Percentiles rank a stretch among this genome's conserved stretches.
These are phyloP conservation scores for Sporothrix schenckii DNA, from an alignment of 2,329 filamentous ascomycete species.

Conservation along the genomic window DNA sequence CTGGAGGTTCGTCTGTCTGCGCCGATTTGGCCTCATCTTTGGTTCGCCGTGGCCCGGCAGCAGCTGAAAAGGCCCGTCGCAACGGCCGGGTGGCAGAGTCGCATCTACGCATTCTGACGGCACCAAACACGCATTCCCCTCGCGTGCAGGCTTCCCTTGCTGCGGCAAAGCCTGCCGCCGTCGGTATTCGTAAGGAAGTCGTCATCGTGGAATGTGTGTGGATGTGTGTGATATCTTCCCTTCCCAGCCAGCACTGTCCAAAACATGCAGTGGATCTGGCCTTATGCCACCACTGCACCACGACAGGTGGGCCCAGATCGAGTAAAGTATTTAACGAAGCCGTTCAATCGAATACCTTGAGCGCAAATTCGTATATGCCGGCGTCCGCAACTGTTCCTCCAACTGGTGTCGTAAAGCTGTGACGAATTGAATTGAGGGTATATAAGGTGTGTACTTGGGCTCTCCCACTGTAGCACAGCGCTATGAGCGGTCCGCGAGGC, in stretches of 20 bases:
- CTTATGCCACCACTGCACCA: background rate
- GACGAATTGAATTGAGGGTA: background rate
- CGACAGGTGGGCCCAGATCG: background rate
- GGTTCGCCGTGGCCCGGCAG: background rate
- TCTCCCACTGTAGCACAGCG: background rate
- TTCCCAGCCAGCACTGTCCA: background rate
- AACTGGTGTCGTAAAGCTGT: no score
- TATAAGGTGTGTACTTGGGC: background rate
- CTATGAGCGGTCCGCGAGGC: background rate
- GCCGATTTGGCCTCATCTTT: background rate
- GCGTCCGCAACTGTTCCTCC: background rate
- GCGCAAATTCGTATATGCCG: background rate
- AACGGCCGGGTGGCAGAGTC: background rate
- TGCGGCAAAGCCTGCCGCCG: background rate
- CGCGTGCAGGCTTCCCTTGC: background rate
- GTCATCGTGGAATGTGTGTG: background rate
- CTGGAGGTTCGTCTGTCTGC: no score
- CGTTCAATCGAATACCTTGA: background rate
- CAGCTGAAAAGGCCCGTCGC: background rate
- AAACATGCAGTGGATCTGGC: no score
- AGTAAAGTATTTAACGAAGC: background rate
- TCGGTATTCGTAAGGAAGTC: constrained; percentile 9
- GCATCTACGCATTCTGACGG: background rate
- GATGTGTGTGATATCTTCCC: background rate
- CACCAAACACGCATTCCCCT: background rate